Base-by-base conservation (phyloP, 805 yeast genomes). In the Candida vartiovaarae region DNA sequence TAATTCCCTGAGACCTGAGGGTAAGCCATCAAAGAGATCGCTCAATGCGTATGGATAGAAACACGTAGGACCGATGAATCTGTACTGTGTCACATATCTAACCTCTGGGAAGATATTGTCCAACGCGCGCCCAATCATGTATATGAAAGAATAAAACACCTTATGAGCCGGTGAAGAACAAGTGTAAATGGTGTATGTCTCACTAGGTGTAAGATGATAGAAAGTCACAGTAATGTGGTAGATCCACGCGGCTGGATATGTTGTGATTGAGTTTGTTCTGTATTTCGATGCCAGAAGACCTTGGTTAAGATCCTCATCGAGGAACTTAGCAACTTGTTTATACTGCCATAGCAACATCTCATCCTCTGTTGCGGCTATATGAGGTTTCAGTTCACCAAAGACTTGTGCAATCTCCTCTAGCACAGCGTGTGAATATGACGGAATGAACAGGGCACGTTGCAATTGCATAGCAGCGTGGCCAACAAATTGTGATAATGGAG, bases 31-130 rank as follows among this genome's bases (percentile, higher is more conserved):
- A 9, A 34, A 30, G 1, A 55, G 9, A 11, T 46, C 52, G 0
- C 43, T 40, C 2, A 10, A 31, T 3, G 51, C 44, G 36, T 38
- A 55, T 5, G 62, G 60, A 31, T 52, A 55, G 7, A 50, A 6
- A 2, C 43, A 34, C 8, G 57, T 42, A 28, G 60, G 57, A 1
- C 62, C 62, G 47, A 55, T 52, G 44, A 55, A 57, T 38, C 60
- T 44, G 29, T 38, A 48, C 8, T 40, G 45, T 0, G 50, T 39
- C 4, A 56, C 23, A 34, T 48, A 57, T 39, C 59, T 44, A 0
- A 48, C 11, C 32, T 51, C 57, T 8, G 62, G 62, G 39, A 56
- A 52, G 4, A 54, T 32, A 31, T 54, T 56, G 36, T 57, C 62
- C 30, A 57, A 31, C 1, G 40, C 48, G 20, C 58, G 45, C 24